Evolutionary conservation across 257 asterid genomes (phyloP), one percentile per base, ranked within the genome.

Genomic region (Hygrophila difformis): DNA sequence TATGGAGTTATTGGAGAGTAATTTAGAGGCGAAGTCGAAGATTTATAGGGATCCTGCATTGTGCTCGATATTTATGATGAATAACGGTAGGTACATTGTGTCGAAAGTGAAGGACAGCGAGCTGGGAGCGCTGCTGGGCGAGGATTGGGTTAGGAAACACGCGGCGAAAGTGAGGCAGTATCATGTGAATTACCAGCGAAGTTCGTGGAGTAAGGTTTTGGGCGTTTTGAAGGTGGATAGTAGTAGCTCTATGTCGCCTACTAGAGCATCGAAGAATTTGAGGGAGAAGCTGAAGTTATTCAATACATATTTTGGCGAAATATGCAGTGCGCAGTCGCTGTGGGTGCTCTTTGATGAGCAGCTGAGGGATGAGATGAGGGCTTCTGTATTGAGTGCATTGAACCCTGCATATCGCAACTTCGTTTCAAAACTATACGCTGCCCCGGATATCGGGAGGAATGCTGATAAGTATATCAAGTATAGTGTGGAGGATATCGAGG

Each of bases 1-100:
- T 12, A 89, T 89, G 96, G 94, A 85, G 76, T 54, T 88, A 59
- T 62, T 89, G 57, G 96, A 79, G 92, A 85, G 92, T 57, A 88
- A 89, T 65, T 62, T 85, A 69, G 96, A 85, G 76, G 79, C 91
- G 1, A 89, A 89, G 58, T 75, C 98, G 5, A 85, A 82, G 69
- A 59, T 74, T 43, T 91, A 91, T 41, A 67, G 65, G 74, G 96
- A 85, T 62, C 33, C 96, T 4, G 76, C 86, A 21, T 59, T 91
- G 63, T 69, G 81, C 55, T 69, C 88, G 23, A 73, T 91, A 21
- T 91, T 91, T 62, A 71, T 82, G 94, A 91, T 91, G 93, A 91
- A 91, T 49, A 91, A 91, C 2, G 87, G 83, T 57, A 72, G 84
- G 51, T 91, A 89, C 65, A 85, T 89, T 42, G 75, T 85, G 66